These are phyloP conservation scores for Nothophaeocryptopus gaeumannii DNA, from an alignment of 2,329 filamentous ascomycete genomes.

Conservation along the genomic window DNA sequence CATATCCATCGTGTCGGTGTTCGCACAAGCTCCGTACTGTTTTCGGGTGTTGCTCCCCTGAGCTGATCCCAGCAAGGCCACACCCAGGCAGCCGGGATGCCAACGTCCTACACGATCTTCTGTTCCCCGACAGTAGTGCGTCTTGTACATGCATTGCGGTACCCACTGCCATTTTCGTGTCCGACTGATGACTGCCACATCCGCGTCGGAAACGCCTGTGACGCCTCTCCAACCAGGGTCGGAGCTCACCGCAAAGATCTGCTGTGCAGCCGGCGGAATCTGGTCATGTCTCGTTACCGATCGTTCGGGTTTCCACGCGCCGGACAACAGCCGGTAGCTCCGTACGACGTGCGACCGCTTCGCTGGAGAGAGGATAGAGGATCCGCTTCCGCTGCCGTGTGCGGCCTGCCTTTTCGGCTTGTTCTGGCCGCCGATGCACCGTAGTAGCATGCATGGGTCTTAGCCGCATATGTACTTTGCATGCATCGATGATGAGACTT, in stretches of 20 bases:
- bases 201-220: background rate
- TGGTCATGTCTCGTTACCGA: constrained; percentile 12
- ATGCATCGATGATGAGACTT: too few relatives aligned
- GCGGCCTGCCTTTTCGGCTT: too few relatives aligned
- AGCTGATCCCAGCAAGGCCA: background rate
- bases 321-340: constrained; percentile 3
- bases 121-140: background rate
- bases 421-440: constrained; percentile 1
- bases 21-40: too few relatives aligned
- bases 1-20: too few relatives aligned
- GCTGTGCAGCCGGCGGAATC: constrained; percentile 8
- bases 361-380: too few relatives aligned
- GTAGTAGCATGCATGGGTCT: constrained; percentile 1
- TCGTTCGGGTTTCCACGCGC: constrained; percentile 6
- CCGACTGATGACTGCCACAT: too few relatives aligned
- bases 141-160: too few relatives aligned
- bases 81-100: background rate
- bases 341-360: too few relatives aligned
- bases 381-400: too few relatives aligned
- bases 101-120: background rate
- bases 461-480: too few relatives aligned
- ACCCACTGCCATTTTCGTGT: too few relatives aligned
- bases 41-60: constrained; percentile 1
- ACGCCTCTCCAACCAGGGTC: background rate
- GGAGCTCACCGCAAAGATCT: constrained; percentile 9